Base-by-base conservation (phyloP, 139 green algal genomes). In the Tetradesmus lagerheimii region DNA sequence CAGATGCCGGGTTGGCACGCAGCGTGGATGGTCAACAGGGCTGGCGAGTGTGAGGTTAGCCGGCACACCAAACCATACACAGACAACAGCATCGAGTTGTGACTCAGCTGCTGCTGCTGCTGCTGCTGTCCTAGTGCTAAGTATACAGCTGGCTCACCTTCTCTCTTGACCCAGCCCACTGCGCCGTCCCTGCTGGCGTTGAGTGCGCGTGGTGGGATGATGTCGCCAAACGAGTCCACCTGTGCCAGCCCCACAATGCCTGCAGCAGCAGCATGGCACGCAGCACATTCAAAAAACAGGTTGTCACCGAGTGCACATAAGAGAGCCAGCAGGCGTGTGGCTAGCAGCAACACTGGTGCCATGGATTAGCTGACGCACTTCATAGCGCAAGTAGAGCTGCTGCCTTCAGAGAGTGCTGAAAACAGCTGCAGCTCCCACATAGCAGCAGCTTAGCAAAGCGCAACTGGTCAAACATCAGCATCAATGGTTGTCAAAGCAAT, bases 201-300 rank as follows among this genome's bases (percentile, higher is more conserved):
- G 20, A 90, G 35, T 53, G 83, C 12, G 29, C 79, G 57, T 20
- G 89, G 57, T 23, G 89, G 89, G 43, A 92, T 75, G 57, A 92
- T 34, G 62, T 92, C 89, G 18, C 84, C 84, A 82, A 92, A 92
- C 0, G 43, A 66, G 57, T 92, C 89, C 43, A 92, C 71, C 47
- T 86, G 81, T 9, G 71, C 76, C 8, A 75, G 39, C 25, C 83
- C 89, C 50, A 92, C 45, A 12, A 92, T 80, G 57, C 84, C 83
- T 86, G 80, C 78, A 81, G 39, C 38, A 39, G 38, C 77, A 83
- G 35, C 31, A 34, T n/a, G 77, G 8, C 9, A 4, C 12, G 25
- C 77, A 83, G 77, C 34, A 39, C 66, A 78, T 38, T 31, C 66
- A 27, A 6, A 6, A 38, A 15, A 81, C 35, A 47, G 35, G 9